Percentiles rank a stretch among this genome's conserved stretches.
phyloP scores from a whole-genome alignment of 345 rosid species.

The Ceriops decandra region DNA sequence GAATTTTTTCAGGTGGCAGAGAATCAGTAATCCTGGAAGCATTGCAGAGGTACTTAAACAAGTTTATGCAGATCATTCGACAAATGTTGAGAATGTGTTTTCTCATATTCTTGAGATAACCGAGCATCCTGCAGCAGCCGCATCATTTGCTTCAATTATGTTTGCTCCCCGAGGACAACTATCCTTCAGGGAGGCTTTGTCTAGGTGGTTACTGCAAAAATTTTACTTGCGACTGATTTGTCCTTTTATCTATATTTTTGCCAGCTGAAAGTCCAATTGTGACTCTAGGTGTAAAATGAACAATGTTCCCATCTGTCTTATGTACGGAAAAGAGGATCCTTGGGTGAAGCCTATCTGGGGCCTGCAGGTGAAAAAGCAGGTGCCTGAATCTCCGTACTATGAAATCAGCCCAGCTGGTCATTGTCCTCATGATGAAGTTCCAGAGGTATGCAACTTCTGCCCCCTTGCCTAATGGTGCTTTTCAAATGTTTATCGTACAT shows the following conservation, averaged over 20 bases:
- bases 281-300: constrained; percentile 53
- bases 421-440: constrained; percentile 99
- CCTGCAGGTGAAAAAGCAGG: constrained; percentile 60
- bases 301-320: constrained; percentile 62
- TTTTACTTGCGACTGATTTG: background rate
- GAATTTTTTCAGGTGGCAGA: constrained; percentile 63
- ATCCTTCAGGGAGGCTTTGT: constrained; percentile 68
- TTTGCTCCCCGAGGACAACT: constrained; percentile 76
- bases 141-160: constrained; percentile 90
- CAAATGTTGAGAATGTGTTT: constrained; percentile 75
- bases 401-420: constrained; percentile 99
- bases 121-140: constrained; percentile 92
- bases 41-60: constrained; percentile 80
- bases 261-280: constrained; percentile 11
- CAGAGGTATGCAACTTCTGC: constrained; percentile 56
- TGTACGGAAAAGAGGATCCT: constrained; percentile 95
- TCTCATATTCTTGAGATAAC: constrained; percentile 68
- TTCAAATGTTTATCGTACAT: background rate
- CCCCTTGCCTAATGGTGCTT: background rate
- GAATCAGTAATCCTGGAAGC: constrained; percentile 81
- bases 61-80: constrained; percentile 85
- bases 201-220: constrained; percentile 33
- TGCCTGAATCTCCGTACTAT: constrained; percentile 78
- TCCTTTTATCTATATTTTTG: background rate
- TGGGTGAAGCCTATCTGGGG: constrained; percentile 98